Base-by-base conservation (phyloP, 768 basidiomycete genomes). In the Coprinellus aureogranulatus region DNA sequence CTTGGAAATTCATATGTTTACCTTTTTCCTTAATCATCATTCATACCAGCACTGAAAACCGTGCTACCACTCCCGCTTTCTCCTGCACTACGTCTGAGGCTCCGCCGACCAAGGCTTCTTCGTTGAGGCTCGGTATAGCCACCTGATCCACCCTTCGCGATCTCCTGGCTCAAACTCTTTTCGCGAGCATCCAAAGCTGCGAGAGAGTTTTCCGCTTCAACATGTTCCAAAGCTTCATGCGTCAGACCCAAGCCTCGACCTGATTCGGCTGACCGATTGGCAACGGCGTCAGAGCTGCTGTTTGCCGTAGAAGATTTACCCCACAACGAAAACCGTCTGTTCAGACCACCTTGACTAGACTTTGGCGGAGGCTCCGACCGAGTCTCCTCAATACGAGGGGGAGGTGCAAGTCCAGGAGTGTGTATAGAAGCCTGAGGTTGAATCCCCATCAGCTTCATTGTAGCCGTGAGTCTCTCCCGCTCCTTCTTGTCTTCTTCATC, bases 401-500 rank as follows among this genome's bases (percentile, higher is more conserved):
- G 40, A 67, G 39, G 23, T 23, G 23, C 46, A 25, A 48, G 28
- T 16, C 50, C 31, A 4, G 70, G 69, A 39, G 75, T 64, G 56
- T 67, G 65, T 54, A 70, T 59, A 2, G 77, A 67, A n/a, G 81
- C 70, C 14, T 81, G 73, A 28, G 87, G 85, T 69, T 89, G 86
- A 59, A 96, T 92, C 4, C 96, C 96, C 88, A 95, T 93, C 27
- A 96, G 75, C 69, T 93, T 92, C 90, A 98, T 90, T 26, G 93
- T 92, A 16, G 92, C 92, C 61, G 89, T 81, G 54, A 98, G 77
- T 16, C 94, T 83, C 68, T 94, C 94, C 55, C 95, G 79, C 72
- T 96, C 94, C 60, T 80, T 82, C 39, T 84, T 79, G 67, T 97
- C 94, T 60, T 98, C 93, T 58, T 98, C 96, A 65, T 98, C 95